These are phyloP conservation scores for Brassica carinata DNA, from an alignment of 345 rosid genomes.

Conservation along the genomic window DNA sequence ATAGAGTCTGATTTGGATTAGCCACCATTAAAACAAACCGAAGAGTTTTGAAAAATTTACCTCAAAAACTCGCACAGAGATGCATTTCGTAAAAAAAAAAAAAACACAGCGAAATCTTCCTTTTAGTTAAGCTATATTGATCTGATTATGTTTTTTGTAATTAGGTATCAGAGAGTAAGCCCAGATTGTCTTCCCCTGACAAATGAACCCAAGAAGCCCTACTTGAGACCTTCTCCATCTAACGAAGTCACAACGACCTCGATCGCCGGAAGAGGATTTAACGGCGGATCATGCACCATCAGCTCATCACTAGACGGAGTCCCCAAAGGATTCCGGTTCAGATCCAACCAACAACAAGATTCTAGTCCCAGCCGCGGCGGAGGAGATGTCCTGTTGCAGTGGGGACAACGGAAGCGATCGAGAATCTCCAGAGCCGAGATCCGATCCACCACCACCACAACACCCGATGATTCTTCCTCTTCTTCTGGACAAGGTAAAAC, in stretches of 20 bases:
- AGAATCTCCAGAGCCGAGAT: conserved; percentile 59
- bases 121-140: not conserved
- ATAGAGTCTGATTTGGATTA: not conserved
- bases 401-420: conserved; percentile 72
- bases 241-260: conserved; percentile 29
- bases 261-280: conserved; percentile 39
- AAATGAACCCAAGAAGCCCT: conserved; percentile 47
- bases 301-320: conserved; percentile 19
- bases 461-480: conserved; percentile 52
- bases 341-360: conserved; percentile 20
- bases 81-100: conserved; percentile 4
- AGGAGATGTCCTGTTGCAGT: conserved; percentile 59
- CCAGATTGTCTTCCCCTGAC: conserved; percentile 52
- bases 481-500: conserved; percentile 51
- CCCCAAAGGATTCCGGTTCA: conserved; percentile 40
- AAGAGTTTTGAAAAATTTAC: not conserved
- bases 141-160: not conserved
- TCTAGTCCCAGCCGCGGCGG: not conserved
- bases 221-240: conserved; percentile 42
- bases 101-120: not conserved
- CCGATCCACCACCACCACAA: conserved; percentile 43
- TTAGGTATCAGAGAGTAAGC: conserved; percentile 67
- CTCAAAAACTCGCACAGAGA: not conserved
- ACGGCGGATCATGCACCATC: conserved; percentile 42
- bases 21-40: not conserved